These are phyloP conservation scores for Irpex rosettiformis DNA, from an alignment of 1,284 basidiomycete species.

Conservation along the genomic window DNA sequence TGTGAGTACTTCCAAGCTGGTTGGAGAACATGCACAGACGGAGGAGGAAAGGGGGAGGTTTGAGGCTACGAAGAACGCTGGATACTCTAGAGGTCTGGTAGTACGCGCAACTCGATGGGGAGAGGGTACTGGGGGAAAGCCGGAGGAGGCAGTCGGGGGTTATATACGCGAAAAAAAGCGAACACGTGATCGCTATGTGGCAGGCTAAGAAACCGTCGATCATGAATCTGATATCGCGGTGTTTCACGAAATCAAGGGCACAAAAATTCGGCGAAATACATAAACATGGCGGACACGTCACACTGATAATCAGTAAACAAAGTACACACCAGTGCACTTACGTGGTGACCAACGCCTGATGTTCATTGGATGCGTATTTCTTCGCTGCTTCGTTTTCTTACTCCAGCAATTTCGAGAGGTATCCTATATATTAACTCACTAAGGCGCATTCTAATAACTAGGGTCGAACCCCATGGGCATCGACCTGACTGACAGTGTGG, in stretches of 20 bases:
- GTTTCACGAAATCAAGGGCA: background rate
- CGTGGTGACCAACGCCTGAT: background rate
- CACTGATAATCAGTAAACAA: background rate
- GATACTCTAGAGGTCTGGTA: background rate
- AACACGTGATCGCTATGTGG: background rate
- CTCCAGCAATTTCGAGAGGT: background rate
- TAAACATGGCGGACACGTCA: background rate
- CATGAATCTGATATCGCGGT: background rate
- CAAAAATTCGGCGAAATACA: background rate
- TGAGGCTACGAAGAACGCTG: background rate
- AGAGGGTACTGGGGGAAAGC: background rate
- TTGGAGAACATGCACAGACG: slow-evolving; percentile 80
- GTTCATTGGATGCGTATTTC: background rate
- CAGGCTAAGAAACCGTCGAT: background rate
- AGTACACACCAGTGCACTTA: too few species aligned
- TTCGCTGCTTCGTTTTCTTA: background rate
- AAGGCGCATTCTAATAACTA: background rate
- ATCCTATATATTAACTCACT: background rate
- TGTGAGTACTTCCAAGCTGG: slow-evolving; percentile 78
- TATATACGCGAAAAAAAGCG: background rate
- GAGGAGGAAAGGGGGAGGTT: slow-evolving; percentile 16
- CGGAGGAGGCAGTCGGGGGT: background rate
- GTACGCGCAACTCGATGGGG: background rate
- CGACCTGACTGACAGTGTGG: background rate
- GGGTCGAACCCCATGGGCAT: background rate